Base-by-base conservation (phyloP, 1,284 basidiomycete species). In the Lentinula novae-zelandiae region DNA sequence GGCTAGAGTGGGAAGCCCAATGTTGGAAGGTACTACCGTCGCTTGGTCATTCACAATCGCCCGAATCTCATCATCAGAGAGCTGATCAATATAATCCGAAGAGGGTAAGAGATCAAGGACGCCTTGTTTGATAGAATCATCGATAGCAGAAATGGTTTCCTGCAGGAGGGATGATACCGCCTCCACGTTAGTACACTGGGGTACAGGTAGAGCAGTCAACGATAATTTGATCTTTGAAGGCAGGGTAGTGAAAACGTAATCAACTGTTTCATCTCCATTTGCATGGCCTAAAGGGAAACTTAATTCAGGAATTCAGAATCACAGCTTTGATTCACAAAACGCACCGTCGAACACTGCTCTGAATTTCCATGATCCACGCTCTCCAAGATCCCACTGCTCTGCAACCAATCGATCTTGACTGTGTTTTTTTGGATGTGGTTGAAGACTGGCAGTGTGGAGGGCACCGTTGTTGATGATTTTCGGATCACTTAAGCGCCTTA, bases 11-110 rank as follows among this genome's bases (percentile, higher is more conserved):
- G 33, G 46, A 13, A 42, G 54, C 22, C 54, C 54, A 12, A 31
- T 56, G 17, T 20, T 15, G 8, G 54, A 56, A 31, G 54, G 54
- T n/a, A 56, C 42, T 1, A 34, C 54, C 20, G 40, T 39, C 22
- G 39, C 15, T 27, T 20, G 49, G 57, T 72, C 66, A 60, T 75
- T 78, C 60, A 81, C 72, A 36, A 77, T 71, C 10, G 65, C 63
- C 15, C 65, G 64, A 38, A 82, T 73, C 33, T 79, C 72, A 27
- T 72, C 72, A 60, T 78, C 73, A 5, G 73, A 69, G 57, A 73
- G 70, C 13, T 44, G 51, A 49, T 51, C 49, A 52, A 70, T 20
- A 33, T 63, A 66, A 7, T 67, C 56, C 8, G 66, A 67, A 15
- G 67, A 68, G 20, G 75, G 73, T 51, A 76, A 75, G 27, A 75